Conservation (phyloP, 345 rosid species). For the Citrus mangshanensis region DNA sequence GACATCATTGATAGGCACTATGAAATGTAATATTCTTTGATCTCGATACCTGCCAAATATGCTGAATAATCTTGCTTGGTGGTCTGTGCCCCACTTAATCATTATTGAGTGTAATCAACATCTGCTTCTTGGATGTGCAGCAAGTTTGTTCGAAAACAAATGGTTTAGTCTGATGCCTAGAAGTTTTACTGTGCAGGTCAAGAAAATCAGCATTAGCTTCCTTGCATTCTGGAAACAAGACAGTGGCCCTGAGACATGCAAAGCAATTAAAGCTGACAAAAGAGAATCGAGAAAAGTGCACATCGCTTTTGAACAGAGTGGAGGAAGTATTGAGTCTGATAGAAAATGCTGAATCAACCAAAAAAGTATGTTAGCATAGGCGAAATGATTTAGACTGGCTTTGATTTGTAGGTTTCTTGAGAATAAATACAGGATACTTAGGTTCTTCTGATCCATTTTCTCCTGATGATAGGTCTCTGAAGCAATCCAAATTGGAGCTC, state of each 20-base stretch:
- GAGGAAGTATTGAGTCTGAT: conserved; percentile 67
- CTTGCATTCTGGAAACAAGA: conserved; percentile 73
- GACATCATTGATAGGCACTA: conserved; percentile 59
- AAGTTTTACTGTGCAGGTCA: conserved; percentile 42
- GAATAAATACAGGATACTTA: background rate
- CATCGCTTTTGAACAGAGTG: conserved; percentile 72
- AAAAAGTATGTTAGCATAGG: conserved; percentile 45
- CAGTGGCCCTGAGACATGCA: conserved; percentile 67
- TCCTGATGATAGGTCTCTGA: conserved; percentile 60
- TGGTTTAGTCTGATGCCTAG: background rate
- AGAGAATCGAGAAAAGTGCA: conserved; percentile 71
- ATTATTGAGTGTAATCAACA: background rate
- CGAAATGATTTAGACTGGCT: background rate
- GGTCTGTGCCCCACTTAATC: background rate
- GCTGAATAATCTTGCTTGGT: background rate
- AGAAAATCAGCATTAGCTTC: conserved; percentile 61
- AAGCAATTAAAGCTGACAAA: conserved; percentile 61
- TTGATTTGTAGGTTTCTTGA: background rate
- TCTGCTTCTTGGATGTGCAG: conserved; percentile 6
- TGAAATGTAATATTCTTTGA: conserved; percentile 45
- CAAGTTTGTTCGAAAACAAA: conserved; percentile 1
- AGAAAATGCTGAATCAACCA: conserved; percentile 68
- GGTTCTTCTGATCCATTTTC: background rate
- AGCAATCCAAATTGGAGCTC: conserved; percentile 80
- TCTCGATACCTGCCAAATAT: conserved; percentile 7